Evolutionary conservation across 495 filamentous ascomycete species (phyloP).

Genomic region (Penicillium turbatum): DNA sequence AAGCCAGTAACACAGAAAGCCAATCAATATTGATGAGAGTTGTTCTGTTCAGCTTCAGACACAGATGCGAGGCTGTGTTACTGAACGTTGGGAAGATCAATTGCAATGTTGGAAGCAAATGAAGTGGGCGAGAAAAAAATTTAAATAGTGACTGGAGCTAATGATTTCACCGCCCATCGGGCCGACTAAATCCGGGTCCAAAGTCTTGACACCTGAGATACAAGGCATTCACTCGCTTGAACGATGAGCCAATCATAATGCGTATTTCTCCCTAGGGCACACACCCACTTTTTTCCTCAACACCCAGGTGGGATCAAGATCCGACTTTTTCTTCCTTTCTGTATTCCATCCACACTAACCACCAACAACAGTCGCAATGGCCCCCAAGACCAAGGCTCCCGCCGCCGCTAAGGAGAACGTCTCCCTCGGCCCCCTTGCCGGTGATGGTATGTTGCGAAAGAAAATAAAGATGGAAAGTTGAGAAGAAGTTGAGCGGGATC

Average conservation of each 20-base stretch:
- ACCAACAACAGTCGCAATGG: slow-evolving; percentile 53
- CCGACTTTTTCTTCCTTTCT: slow-evolving; percentile 27
- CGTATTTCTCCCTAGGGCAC: slow-evolving; percentile 36
- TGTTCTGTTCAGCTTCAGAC: not conserved
- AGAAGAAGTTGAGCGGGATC: not conserved
- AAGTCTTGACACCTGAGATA: not conserved
- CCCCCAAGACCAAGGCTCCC: slow-evolving; percentile 75
- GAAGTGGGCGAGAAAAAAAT: slow-evolving; percentile 21
- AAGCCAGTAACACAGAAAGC: not conserved
- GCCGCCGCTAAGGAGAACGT: slow-evolving; percentile 88
- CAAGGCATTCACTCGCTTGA: slow-evolving; percentile 35
- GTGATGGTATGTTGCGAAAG: slow-evolving; percentile 63
- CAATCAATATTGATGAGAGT: not conserved
- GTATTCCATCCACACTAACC: slow-evolving; percentile 45
- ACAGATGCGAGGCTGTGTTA: slow-evolving; percentile 1
- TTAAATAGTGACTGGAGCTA: slow-evolving; percentile 34
- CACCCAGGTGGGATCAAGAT: slow-evolving; percentile 7
- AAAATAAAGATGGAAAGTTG: not conserved
- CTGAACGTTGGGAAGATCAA: slow-evolving; percentile 16
- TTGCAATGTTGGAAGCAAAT: slow-evolving; percentile 6
- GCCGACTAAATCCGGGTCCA: slow-evolving; percentile 28
- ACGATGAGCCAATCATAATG: slow-evolving; percentile 29
- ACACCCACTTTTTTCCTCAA: slow-evolving; percentile 38
- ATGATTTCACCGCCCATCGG: slow-evolving; percentile 30
- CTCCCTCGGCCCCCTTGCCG: slow-evolving; percentile 90